Conservation (phyloP, 2,329 filamentous ascomycete species). For the Cryphonectria carpinicola region DNA sequence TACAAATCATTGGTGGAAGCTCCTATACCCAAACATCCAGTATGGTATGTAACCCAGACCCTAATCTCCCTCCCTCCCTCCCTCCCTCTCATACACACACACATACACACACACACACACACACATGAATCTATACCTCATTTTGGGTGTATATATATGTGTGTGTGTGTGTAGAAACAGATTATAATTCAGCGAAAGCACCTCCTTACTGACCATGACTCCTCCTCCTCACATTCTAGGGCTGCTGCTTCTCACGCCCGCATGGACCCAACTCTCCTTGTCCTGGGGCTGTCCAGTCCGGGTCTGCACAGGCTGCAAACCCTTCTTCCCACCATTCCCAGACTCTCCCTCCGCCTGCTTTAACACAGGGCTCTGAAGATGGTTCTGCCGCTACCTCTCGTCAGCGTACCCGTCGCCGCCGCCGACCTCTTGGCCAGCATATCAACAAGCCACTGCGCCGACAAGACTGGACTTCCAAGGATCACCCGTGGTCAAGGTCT, state of each 20-base stretch:
- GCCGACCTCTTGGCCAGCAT: slow-evolving; percentile 59
- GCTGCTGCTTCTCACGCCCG: slow-evolving; percentile 61
- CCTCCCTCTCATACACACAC: neutral
- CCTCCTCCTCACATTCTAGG: slow-evolving; percentile 42
- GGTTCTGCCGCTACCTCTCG: slow-evolving; percentile 28
- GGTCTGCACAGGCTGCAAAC: slow-evolving; percentile 56
- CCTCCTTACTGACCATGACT: neutral
- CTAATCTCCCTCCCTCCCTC: neutral
- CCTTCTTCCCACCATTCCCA: slow-evolving; percentile 36
- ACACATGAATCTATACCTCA: neutral
- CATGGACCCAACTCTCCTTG: slow-evolving; percentile 59
- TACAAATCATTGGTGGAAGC: neutral
- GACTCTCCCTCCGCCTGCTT: slow-evolving; percentile 18
- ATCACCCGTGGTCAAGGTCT: slow-evolving; percentile 69
- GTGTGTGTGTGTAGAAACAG: neutral
- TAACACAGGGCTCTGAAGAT: slow-evolving; percentile 27
- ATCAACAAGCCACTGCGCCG: slow-evolving; percentile 71
- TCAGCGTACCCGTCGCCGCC: slow-evolving; percentile 41
- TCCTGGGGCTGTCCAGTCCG: slow-evolving; percentile 45
- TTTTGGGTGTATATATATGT: neutral
- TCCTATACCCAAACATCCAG: neutral
- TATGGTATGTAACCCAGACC: neutral
- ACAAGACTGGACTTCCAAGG: slow-evolving; percentile 67
- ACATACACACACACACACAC: neutral
- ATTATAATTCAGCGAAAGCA: neutral